Evolutionary conservation across 495 filamentous ascomycete genomes (phyloP), one percentile per base, ranked within the genome.

Genomic region (Aspergillus bridgeri): DNA sequence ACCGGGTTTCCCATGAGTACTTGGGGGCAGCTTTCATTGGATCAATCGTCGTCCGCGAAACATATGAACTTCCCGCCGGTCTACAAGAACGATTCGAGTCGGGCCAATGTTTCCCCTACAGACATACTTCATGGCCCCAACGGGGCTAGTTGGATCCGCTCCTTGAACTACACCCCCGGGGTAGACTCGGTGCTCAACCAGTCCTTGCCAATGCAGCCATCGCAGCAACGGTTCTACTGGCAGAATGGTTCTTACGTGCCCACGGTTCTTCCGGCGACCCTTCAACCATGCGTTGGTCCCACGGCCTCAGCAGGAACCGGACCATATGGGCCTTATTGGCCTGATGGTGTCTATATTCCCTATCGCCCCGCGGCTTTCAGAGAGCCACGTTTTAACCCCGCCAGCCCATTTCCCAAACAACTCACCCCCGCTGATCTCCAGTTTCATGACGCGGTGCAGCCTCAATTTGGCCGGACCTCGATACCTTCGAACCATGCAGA

Each of bases 321-420:
- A 4, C 82, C 87, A 17, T 89, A 84, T 69, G 89, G 89, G 3
- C 83, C 86, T 17, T 88, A 88, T 61, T 94, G 89, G 89, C 85
- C 86, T 13, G 86, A 96, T 71, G 86, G 87, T 5, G 85, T 79
- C 15, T 86, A 86, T 64, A 86, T 88, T 25, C 89, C 89, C n/a
- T 90, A 89, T 71, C 75, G 84, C 56, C 87, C 87, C 49, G 81
- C 87, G 23, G 81, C 86, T 21, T 64, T 88, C 59, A 77, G 83
- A 47, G 85, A 88, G 71, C 71, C 81, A 6, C 78, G 81, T n/a
- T 84, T 73, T 49, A 67, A 69, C 51, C 54, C 68, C 6, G 62
- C 69, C 11, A 56, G 56, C 3, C 48, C 62, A 3, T 69, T 68
- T 42, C 49, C 56, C 21, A 64, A 66, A 38, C 59, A 60, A 18